Percentiles rank a stretch among this genome's conserved stretches.
Evolutionary conservation across 169 alveolate species (phyloP).

Genomic region (Plasmodium chabaudi): DNA sequence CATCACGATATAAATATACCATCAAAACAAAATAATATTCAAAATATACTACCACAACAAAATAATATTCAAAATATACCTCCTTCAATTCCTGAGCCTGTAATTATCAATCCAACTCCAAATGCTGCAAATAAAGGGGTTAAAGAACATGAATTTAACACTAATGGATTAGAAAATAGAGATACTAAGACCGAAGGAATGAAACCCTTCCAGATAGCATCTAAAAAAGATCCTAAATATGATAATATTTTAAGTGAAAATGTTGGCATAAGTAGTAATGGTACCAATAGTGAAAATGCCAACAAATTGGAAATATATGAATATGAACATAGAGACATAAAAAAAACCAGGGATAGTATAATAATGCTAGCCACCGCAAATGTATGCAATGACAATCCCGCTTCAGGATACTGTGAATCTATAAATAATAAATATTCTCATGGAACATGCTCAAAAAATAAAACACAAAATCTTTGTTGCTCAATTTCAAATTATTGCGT

Average conservation of each 20-base stretch:
- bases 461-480: constrained; percentile 24
- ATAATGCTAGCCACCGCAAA: constrained; percentile 1
- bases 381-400: constrained; percentile 1
- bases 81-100: too few relatives aligned
- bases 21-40: too few relatives aligned
- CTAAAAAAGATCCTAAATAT: background rate
- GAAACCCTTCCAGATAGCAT: background rate
- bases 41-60: too few relatives aligned
- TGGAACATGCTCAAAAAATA: constrained; percentile 16
- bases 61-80: too few relatives aligned
- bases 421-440: background rate
- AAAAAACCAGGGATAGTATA: constrained; percentile 22
- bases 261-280: background rate
- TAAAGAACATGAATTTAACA: too few relatives aligned
- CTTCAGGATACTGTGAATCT: constrained; percentile 14
- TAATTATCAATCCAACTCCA: too few relatives aligned
- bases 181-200: background rate
- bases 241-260: background rate
- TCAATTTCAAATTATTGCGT: constrained; percentile 45
- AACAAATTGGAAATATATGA: constrained; percentile 3
- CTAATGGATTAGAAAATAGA: background rate
- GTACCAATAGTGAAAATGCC: background rate
- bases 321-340: constrained; percentile 22
- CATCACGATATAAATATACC: too few relatives aligned
- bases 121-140: too few relatives aligned